A percentile compares a stretch with the other conserved stretches of the same genome.
These are phyloP conservation scores for Athelia psychrophila DNA, from an alignment of 1,284 basidiomycete genomes.

Conservation along the genomic window DNA sequence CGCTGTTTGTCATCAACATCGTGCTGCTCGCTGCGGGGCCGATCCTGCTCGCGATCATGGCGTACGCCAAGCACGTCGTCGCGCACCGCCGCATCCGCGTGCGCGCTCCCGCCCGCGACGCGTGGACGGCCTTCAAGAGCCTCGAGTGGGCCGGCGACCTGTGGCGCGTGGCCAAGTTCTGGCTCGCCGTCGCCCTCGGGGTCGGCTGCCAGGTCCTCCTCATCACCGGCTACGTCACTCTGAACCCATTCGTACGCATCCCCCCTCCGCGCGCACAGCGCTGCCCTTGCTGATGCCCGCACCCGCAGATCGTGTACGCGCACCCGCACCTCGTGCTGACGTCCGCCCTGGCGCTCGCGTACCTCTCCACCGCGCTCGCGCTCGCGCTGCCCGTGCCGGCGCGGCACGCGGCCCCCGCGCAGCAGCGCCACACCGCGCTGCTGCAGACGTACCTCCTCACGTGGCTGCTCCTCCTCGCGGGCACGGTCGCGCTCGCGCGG, in stretches of 20 bases:
- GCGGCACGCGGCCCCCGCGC: conserved; percentile 23
- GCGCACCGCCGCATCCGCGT: conserved; percentile 18
- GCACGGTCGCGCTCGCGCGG: conserved; percentile 42
- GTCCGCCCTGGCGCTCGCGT: conserved; percentile 47
- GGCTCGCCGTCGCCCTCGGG: conserved; percentile 49
- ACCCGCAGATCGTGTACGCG: conserved; percentile 57
- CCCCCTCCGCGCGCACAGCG: background rate
- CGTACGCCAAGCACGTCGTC: conserved; percentile 28
- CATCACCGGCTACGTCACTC: conserved; percentile 41
- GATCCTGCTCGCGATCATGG: conserved; percentile 44
- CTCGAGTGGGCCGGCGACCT: conserved; percentile 20
- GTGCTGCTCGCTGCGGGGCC: conserved; percentile 61
- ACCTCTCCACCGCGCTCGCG: conserved; percentile 41
- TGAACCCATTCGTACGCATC: conserved; percentile 66
- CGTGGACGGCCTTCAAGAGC: conserved; percentile 11
- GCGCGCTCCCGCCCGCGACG: conserved; percentile 7
- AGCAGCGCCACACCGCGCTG: conserved; percentile 41
- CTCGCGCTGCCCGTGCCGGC: conserved; percentile 30
- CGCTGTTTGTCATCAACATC: conserved; percentile 55
- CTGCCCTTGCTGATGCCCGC: too few relatives aligned
- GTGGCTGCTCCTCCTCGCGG: conserved; percentile 52
- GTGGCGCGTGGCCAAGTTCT: conserved; percentile 56
- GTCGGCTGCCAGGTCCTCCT: conserved; percentile 45
- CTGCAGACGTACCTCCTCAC: conserved; percentile 51
- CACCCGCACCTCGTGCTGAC: conserved; percentile 49